Conservation (phyloP, 1,284 basidiomycete species). For the Phellopilus nigrolimitatus region DNA sequence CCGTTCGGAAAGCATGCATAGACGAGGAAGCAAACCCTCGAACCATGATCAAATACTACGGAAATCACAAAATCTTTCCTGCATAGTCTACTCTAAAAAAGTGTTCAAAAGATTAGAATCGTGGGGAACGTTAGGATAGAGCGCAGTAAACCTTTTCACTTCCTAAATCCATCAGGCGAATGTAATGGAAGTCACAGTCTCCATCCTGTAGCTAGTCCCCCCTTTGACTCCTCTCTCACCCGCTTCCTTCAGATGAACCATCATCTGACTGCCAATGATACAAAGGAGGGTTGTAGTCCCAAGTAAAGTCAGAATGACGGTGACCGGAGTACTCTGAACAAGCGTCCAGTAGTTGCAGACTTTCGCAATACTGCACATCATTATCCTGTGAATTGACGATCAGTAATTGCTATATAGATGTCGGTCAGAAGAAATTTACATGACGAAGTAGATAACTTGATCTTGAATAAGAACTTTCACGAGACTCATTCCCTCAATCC, state of each 20-base stretch:
- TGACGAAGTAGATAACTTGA: slow-evolving; percentile 6
- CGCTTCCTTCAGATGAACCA: neutral
- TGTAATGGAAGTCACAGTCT: neutral
- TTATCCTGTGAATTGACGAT: neutral
- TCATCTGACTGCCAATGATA: neutral
- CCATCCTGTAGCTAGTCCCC: neutral
- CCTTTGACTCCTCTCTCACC: neutral
- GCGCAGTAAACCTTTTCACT: too few relatives aligned
- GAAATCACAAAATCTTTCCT: too few relatives aligned
- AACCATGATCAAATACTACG: too few relatives aligned
- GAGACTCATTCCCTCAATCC: neutral
- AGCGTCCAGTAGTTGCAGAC: neutral
- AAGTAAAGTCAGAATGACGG: neutral
- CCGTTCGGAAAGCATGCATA: too few relatives aligned
- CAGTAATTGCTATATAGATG: neutral
- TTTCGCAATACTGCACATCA: neutral
- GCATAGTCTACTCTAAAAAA: too few relatives aligned
- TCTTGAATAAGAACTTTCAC: neutral
- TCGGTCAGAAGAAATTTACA: slow-evolving; percentile 3
- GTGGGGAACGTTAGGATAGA: too few relatives aligned
- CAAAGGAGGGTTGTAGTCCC: neutral
- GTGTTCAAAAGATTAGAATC: too few relatives aligned
- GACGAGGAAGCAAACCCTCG: too few relatives aligned
- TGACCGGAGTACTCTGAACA: neutral
- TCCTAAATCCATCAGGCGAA: too few relatives aligned